Evolutionary conservation across 2,329 filamentous ascomycete species (phyloP).

Genomic region (Hirsutella rhossiliensis): DNA sequence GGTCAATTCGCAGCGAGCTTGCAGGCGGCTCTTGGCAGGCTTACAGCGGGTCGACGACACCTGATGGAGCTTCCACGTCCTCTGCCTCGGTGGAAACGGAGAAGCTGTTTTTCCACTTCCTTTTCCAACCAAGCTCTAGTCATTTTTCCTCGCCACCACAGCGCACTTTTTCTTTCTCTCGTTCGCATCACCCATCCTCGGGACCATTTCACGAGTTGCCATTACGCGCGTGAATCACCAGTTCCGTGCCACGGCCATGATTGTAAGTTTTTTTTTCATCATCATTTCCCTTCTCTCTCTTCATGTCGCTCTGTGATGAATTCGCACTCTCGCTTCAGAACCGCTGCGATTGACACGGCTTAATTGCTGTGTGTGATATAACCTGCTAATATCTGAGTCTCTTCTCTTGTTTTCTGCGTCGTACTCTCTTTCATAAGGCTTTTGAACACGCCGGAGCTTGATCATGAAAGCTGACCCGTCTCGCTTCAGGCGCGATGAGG

Average conservation of each 20-base stretch:
- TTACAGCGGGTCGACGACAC: neutral
- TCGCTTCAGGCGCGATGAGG: conserved; percentile 22
- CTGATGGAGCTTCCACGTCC: too few relatives aligned
- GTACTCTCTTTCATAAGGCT: neutral
- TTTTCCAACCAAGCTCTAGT: neutral
- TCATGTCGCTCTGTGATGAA: conserved; percentile 23
- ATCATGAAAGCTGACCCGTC: neutral
- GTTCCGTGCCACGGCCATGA: conserved; percentile 18
- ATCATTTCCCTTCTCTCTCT: neutral
- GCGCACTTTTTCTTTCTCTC: neutral
- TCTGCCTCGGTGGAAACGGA: too few relatives aligned
- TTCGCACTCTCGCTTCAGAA: conserved; percentile 33
- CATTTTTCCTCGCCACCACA: neutral
- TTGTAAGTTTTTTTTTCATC: conserved; percentile 28
- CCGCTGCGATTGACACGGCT: conserved; percentile 37
- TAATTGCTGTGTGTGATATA: conserved; percentile 29
- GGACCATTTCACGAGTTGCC: neutral
- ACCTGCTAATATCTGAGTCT: conserved; percentile 26
- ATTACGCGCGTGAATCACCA: neutral
- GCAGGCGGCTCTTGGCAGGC: neutral
- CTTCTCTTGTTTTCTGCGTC: conserved; percentile 1
- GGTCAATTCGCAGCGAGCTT: neutral
- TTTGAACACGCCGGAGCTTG: neutral
- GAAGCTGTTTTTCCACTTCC: too few relatives aligned
- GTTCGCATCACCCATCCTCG: neutral